phyloP scores from a whole-genome alignment of 1,139 yeast genomes.

The Candida tropicalis region DNA sequence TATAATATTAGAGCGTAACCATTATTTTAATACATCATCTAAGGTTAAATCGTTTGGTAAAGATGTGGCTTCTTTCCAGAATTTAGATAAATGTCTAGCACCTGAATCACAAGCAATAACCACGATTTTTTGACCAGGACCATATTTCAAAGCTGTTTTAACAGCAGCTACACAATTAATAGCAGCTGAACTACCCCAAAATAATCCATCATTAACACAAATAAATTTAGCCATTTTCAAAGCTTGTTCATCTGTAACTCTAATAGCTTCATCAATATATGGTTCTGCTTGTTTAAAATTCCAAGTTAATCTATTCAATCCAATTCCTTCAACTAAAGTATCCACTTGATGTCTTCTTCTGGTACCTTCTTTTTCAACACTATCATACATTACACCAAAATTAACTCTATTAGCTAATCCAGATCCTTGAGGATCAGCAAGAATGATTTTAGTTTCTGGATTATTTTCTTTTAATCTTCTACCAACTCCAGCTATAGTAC shows the following conservation, averaged over 20 bases:
- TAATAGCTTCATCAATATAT: conserved; percentile 73
- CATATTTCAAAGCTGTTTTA: conserved; percentile 55
- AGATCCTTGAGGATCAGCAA: conserved; percentile 96
- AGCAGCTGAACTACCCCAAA: conserved; percentile 91
- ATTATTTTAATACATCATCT: conserved; percentile 28
- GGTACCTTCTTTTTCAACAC: conserved; percentile 88
- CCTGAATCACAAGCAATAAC: conserved; percentile 96
- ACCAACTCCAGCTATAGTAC: conserved; percentile 89
- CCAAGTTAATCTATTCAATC: conserved; percentile 81
- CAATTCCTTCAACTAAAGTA: conserved; percentile 92
- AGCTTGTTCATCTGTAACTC: conserved; percentile 82
- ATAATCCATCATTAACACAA: conserved; percentile 82
- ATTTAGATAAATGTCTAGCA: conserved; percentile 82
- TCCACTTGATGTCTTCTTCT: conserved; percentile 96
- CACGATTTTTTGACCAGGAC: conserved; percentile 74
- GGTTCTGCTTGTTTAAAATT: conserved; percentile 75
- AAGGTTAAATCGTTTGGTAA: conserved; percentile 29
- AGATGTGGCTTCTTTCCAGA: conserved; percentile 73
- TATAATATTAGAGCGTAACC: background rate
- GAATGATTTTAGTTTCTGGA: conserved; percentile 45
- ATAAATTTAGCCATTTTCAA: conserved; percentile 83
- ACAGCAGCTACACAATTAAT: conserved; percentile 92
- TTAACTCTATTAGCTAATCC: conserved; percentile 86
- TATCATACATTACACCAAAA: conserved; percentile 90
- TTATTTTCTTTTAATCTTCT: conserved; percentile 60